Evolutionary conservation across 208 protist genomes (phyloP).

Genomic region (Crithidia expoeki): DNA sequence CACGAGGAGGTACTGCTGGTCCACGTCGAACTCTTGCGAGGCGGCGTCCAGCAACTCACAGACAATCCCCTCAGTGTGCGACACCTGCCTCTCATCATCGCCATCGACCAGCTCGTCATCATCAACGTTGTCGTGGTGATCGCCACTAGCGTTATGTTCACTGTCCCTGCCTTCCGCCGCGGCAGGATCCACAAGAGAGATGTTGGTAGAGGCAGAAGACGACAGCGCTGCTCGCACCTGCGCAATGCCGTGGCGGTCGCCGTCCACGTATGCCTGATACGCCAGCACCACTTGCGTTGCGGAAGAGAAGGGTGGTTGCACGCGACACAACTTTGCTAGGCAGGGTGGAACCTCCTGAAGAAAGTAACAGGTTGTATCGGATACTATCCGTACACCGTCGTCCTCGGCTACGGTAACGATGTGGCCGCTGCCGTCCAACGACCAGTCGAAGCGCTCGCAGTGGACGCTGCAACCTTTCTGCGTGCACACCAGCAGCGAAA

Average conservation of each 20-base stretch:
- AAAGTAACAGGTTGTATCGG: slow-evolving; percentile 36
- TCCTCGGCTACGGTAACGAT: slow-evolving; percentile 31
- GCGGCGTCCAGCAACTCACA: slow-evolving; percentile 45
- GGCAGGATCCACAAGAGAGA: not conserved
- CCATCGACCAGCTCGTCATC: not conserved
- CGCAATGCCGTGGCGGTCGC: slow-evolving; percentile 35
- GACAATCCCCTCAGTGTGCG: slow-evolving; percentile 28
- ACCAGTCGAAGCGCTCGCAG: slow-evolving; percentile 50
- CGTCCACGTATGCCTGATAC: slow-evolving; percentile 33
- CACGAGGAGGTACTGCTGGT: slow-evolving; percentile 51
- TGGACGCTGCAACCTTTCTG: slow-evolving; percentile 23
- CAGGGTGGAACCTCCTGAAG: slow-evolving; percentile 33
- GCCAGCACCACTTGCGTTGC: slow-evolving; percentile 34
- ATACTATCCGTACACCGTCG: slow-evolving; percentile 46
- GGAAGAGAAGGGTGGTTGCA: slow-evolving; percentile 39
- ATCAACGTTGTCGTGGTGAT: not conserved
- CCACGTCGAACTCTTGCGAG: slow-evolving; percentile 38
- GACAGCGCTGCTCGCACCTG: slow-evolving; percentile 19
- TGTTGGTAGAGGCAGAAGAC: not conserved
- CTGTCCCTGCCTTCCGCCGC: slow-evolving; percentile 5
- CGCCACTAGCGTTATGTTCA: slow-evolving; percentile 1
- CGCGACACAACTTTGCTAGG: slow-evolving; percentile 32
- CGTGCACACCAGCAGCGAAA: slow-evolving; percentile 43
- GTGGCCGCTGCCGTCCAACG: slow-evolving; percentile 41
- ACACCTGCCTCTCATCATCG: slow-evolving; percentile 10